Percentiles rank a stretch among this genome's conserved stretches.
Conservation (phyloP, 768 basidiomycete genomes). For the Russula dissimulans region DNA sequence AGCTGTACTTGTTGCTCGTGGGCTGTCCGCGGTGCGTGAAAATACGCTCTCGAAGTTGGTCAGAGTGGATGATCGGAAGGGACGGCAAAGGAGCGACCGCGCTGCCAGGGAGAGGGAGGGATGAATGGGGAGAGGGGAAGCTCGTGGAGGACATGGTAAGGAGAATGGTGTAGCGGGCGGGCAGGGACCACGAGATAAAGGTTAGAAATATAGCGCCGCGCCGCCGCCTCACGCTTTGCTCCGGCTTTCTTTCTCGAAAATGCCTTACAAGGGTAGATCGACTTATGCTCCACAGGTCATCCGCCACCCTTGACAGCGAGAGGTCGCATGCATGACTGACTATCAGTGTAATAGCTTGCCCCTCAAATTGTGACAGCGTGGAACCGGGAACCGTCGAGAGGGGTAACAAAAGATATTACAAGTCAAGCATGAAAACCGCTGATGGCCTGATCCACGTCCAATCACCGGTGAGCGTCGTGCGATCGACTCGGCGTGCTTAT, state of each 20-base stretch:
- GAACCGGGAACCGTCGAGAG: background rate
- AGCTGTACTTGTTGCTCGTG: background rate
- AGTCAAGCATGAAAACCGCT: background rate
- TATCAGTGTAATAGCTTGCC: background rate
- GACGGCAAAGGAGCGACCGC: background rate
- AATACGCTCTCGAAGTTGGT: background rate
- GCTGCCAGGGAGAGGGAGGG: background rate
- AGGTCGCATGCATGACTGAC: background rate
- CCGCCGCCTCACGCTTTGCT: background rate
- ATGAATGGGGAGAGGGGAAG: background rate
- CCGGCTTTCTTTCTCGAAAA: background rate
- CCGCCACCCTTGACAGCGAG: background rate
- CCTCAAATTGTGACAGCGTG: background rate
- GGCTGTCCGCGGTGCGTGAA: background rate
- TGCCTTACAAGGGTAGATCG: background rate
- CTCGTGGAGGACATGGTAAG: background rate
- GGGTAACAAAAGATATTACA: background rate
- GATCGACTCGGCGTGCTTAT: background rate
- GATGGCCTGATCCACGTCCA: background rate
- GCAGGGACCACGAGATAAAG: background rate
- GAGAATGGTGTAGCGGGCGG: background rate
- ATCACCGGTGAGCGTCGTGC: background rate
- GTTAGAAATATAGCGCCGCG: background rate
- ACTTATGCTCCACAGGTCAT: background rate
- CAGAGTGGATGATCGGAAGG: background rate